phyloP scores from a whole-genome alignment of 1,139 yeast species.

The Debaryomycetaceae sp. region DNA sequence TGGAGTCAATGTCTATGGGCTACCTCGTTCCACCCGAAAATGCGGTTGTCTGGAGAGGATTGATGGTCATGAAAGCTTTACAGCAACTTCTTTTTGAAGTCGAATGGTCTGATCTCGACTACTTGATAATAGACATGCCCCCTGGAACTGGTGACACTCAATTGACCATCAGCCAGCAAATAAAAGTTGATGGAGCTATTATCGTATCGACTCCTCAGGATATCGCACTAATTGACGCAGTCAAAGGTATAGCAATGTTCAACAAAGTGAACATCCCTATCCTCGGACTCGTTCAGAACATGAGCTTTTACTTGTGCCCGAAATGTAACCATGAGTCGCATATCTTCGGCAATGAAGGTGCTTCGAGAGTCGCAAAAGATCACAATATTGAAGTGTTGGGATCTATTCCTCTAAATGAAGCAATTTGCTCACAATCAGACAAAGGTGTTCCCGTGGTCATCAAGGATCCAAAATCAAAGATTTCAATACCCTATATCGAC shows the following conservation, averaged over 20 bases:
- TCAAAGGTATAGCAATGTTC: slow-evolving; percentile 79
- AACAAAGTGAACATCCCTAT: slow-evolving; percentile 71
- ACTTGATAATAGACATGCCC: slow-evolving; percentile 78
- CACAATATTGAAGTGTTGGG: slow-evolving; percentile 55
- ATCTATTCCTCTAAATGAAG: slow-evolving; percentile 62
- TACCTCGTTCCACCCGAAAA: slow-evolving; percentile 64
- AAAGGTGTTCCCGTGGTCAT: slow-evolving; percentile 62
- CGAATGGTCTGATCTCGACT: slow-evolving; percentile 71
- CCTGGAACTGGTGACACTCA: slow-evolving; percentile 94
- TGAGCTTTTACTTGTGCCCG: slow-evolving; percentile 77
- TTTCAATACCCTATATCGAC: slow-evolving; percentile 38
- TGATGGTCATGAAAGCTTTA: slow-evolving; percentile 83
- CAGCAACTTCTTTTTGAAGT: slow-evolving; percentile 82
- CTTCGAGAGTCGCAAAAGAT: slow-evolving; percentile 51
- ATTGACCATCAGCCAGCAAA: slow-evolving; percentile 72
- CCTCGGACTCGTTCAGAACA: slow-evolving; percentile 76
- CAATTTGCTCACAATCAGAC: slow-evolving; percentile 63
- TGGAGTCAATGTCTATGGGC: slow-evolving; percentile 90
- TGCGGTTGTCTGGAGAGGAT: slow-evolving; percentile 84
- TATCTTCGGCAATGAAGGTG: slow-evolving; percentile 72
- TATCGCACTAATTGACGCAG: slow-evolving; percentile 76
- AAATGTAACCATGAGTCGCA: slow-evolving; percentile 72
- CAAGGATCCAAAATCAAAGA: slow-evolving; percentile 32
- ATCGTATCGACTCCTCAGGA: slow-evolving; percentile 88
- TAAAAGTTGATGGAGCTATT: slow-evolving; percentile 75